Percentiles rank a stretch among this genome's conserved stretches.
phyloP scores from a whole-genome alignment of 768 basidiomycete species.

The Termitomyces bulborhizus region DNA sequence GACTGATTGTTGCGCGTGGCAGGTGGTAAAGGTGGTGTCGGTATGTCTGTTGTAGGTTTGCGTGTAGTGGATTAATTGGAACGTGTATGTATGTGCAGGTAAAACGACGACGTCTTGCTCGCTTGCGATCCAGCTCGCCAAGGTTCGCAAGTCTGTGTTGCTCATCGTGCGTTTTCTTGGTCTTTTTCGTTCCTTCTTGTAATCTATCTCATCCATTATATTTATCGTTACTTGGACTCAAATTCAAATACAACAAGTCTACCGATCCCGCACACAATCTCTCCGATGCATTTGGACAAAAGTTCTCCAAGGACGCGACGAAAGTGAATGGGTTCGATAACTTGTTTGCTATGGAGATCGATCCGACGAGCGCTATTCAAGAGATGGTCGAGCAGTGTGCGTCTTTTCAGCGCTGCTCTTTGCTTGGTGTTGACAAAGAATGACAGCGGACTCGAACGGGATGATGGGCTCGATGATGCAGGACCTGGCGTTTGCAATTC shows the following conservation, averaged over 20 bases:
- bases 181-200: too few species aligned
- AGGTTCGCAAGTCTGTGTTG: conserved; percentile 89
- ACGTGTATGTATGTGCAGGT: conserved; percentile 37
- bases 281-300: conserved; percentile 97
- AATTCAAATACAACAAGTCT: conserved; percentile 44
- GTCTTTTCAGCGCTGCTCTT: conserved; percentile 16
- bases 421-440: not conserved
- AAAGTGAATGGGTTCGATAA: conserved; percentile 97
- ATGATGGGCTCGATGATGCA: conserved; percentile 99
- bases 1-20: conserved; percentile 9
- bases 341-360: conserved; percentile 98
- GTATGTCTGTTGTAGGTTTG: conserved; percentile 37
- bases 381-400: conserved; percentile 98
- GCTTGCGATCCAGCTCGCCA: conserved; percentile 92
- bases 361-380: conserved; percentile 95
- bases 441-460: conserved; percentile 72
- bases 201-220: too few species aligned
- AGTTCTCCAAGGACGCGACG: conserved; percentile 98
- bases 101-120: conserved; percentile 99
- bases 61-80: not conserved
- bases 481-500: conserved; percentile 97
- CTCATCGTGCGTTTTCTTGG: conserved; percentile 64
- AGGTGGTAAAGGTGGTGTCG: conserved; percentile 99
- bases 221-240: not conserved
- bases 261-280: conserved; percentile 99